Evolutionary conservation across 805 yeast genomes (phyloP).

Genomic region (Huiozyma sinensis): DNA sequence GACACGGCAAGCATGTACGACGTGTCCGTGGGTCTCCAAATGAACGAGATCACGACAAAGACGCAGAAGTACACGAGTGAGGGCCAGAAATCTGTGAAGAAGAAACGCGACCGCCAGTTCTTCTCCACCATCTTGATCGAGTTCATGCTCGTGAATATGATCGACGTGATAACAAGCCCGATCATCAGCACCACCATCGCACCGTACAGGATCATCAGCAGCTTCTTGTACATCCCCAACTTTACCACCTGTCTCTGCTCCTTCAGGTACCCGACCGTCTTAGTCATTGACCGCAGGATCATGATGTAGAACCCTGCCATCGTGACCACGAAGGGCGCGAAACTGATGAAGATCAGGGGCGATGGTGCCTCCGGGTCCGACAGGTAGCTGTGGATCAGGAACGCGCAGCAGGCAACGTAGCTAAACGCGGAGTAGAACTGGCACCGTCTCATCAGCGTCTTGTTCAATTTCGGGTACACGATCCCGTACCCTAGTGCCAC

Average conservation of each 20-base stretch:
- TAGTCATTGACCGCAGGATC: conserved; percentile 61
- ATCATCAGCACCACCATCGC: conserved; percentile 60
- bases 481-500: conserved; percentile 92
- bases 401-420: conserved; percentile 44
- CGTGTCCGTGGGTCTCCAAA: conserved; percentile 97
- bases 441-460: conserved; percentile 61
- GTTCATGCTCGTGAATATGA: conserved; percentile 64
- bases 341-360: conserved; percentile 42
- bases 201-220: conserved; percentile 63
- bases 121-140: conserved; percentile 68
- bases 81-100: conserved; percentile 90
- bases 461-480: conserved; percentile 75
- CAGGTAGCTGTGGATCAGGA: conserved; percentile 43
- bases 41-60: conserved; percentile 71
- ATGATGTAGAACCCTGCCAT: conserved; percentile 64
- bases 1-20: conserved; percentile 92
- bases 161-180: conserved; percentile 60
- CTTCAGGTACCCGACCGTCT: conserved; percentile 60
- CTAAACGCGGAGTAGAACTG: conserved; percentile 48
- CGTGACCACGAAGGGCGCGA: conserved; percentile 63
- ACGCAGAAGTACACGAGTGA: conserved; percentile 76
- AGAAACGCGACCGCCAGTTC: conserved; percentile 88
- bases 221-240: conserved; percentile 70
- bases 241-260: conserved; percentile 89
- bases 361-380: conserved; percentile 41